These are phyloP conservation scores for Neostapfia colusana DNA, from an alignment of 176 grass and related monocot genomes.

Conservation along the genomic window DNA sequence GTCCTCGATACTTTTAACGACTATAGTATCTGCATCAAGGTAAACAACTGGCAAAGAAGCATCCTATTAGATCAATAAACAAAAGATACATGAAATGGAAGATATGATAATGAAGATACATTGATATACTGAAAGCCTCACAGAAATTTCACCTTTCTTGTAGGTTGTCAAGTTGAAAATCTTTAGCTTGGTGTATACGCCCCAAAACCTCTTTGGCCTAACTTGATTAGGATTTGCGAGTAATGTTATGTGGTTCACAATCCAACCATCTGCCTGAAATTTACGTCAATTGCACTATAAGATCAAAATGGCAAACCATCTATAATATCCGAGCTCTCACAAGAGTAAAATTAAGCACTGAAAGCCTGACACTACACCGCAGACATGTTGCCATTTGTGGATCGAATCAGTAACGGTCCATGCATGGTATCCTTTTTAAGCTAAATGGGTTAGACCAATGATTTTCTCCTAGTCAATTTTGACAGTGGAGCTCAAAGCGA, in stretches of 20 bases:
- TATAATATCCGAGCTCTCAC: background rate
- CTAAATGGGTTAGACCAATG: background rate
- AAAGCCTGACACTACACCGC: background rate
- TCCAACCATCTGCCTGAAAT: conserved; percentile 92
- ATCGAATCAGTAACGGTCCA: background rate
- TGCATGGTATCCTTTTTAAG: background rate
- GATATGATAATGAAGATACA: background rate
- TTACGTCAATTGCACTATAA: background rate
- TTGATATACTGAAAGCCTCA: background rate
- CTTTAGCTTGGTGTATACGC: conserved; percentile 93
- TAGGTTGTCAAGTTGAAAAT: conserved; percentile 91
- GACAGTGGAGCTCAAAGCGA: background rate
- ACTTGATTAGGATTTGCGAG: conserved; percentile 81
- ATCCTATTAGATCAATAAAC: background rate
- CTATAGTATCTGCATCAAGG: conserved; percentile 93
- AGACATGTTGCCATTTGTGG: background rate
- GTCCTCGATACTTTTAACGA: conserved; percentile 89
- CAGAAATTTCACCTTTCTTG: conserved; percentile 60
- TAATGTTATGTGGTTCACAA: conserved; percentile 68
- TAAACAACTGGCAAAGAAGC: conserved; percentile 63
- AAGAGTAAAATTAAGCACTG: background rate
- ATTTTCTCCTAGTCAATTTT: background rate
- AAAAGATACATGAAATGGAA: background rate
- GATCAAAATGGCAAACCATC: background rate
- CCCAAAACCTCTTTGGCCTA: conserved; percentile 92